These are phyloP conservation scores for Colletotrichum kahawae DNA, from an alignment of 2,329 filamentous ascomycete species.

Conservation along the genomic window DNA sequence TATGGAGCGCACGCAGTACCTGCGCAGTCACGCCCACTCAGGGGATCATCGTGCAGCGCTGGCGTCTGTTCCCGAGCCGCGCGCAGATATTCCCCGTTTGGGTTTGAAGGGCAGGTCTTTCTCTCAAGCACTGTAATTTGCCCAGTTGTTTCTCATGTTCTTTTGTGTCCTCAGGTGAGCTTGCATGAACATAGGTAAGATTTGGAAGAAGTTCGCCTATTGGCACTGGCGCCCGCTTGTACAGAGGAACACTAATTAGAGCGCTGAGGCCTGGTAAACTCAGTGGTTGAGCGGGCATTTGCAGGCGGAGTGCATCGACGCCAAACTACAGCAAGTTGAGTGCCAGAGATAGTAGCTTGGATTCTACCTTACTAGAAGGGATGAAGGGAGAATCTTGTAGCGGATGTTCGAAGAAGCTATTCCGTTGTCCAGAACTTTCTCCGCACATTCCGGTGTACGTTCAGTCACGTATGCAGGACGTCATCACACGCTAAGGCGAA, in stretches of 20 bases:
- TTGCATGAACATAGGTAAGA: background rate
- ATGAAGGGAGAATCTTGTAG: background rate
- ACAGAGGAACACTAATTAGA: background rate
- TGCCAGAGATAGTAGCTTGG: background rate
- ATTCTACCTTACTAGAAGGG: background rate
- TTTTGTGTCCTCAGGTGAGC: background rate
- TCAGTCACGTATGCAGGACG: constrained; percentile 4
- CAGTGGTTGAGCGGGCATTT: background rate
- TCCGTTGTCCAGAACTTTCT: background rate
- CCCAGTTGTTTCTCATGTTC: background rate
- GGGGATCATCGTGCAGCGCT: too few species aligned
- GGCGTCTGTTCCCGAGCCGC: too few species aligned
- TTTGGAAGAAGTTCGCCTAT: too few species aligned
- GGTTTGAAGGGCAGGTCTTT: background rate
- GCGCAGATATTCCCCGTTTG: background rate
- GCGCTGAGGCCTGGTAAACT: background rate
- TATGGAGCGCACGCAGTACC: background rate
- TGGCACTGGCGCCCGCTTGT: too few species aligned
- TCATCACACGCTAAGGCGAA: background rate
- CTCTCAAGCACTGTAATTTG: fast-evolving
- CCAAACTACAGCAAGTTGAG: background rate
- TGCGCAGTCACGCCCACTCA: background rate
- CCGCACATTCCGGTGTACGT: background rate
- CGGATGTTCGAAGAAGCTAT: background rate
- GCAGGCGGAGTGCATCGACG: background rate